Conservation (phyloP, 2,329 filamentous ascomycete species). For the Calonectria naviculata region DNA sequence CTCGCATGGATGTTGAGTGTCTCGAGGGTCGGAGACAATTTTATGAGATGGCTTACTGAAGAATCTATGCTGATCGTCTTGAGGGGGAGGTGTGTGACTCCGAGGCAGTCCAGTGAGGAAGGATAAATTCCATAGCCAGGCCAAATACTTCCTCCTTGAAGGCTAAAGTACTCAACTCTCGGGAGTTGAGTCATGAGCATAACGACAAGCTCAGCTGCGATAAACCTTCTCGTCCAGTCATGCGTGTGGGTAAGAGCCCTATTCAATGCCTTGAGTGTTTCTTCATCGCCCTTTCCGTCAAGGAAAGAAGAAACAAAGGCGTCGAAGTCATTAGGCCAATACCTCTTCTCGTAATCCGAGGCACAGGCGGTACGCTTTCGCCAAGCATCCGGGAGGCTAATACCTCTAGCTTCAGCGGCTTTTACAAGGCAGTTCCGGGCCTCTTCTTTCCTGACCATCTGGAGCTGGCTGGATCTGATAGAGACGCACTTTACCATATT, state of each 20-base stretch:
- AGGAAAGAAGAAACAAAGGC: background rate
- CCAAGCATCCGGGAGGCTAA: background rate
- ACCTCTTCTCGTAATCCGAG: background rate
- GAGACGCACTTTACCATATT: conserved; percentile 9
- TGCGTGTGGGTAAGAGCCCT: background rate
- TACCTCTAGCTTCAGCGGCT: background rate
- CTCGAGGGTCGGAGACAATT: conserved; percentile 9
- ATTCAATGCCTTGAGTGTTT: background rate
- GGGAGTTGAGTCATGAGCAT: conserved; percentile 2
- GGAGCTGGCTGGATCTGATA: background rate
- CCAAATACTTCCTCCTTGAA: background rate
- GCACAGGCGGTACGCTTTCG: background rate
- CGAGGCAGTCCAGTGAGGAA: conserved; percentile 10
- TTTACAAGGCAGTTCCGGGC: conserved; percentile 6
- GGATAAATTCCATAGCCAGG: background rate
- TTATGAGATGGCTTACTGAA: background rate
- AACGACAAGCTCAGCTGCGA: background rate
- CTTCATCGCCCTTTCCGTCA: background rate
- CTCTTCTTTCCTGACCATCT: background rate
- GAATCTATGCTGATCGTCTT: conserved; percentile 3
- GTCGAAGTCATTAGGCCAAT: background rate
- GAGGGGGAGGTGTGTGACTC: conserved; percentile 8
- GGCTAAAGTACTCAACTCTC: conserved; percentile 11
- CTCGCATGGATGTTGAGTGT: conserved; percentile 5
- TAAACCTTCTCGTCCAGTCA: background rate